phyloP scores from a whole-genome alignment of 2,329 filamentous ascomycete genomes.

The Polytolypa hystricis region DNA sequence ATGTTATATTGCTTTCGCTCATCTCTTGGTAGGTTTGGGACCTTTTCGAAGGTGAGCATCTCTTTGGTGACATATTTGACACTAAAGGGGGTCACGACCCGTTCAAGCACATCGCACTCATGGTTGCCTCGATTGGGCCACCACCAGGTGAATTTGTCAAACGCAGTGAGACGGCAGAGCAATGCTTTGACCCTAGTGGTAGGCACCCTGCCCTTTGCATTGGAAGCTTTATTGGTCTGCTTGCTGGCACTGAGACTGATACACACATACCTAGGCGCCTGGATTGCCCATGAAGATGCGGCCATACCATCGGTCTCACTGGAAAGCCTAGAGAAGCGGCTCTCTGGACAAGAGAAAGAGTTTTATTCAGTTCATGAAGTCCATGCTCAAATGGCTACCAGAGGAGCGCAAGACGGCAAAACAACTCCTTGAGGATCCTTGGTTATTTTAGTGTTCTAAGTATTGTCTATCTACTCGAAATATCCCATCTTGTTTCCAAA shows the following conservation, averaged over 20 bases:
- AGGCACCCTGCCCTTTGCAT: slow-evolving; percentile 4
- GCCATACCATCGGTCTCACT: slow-evolving; percentile 14
- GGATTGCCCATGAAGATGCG: slow-evolving; percentile 16
- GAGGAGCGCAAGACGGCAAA: slow-evolving; percentile 27
- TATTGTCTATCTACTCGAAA: too few relatives aligned
- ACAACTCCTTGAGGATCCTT: slow-evolving; percentile 29
- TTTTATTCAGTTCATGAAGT: slow-evolving; percentile 26
- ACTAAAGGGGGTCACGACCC: slow-evolving; percentile 15
- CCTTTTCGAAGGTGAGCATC: slow-evolving; percentile 10
- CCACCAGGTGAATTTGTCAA: slow-evolving; percentile 17
- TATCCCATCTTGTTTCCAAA: too few relatives aligned
- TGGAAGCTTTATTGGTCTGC: slow-evolving; percentile 2
- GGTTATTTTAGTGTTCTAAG: too few relatives aligned
- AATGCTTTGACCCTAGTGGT: slow-evolving; percentile 19
- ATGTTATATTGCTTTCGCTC: too few relatives aligned
- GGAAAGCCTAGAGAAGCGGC: slow-evolving; percentile 13
- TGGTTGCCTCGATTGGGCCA: slow-evolving; percentile 19
- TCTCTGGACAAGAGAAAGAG: slow-evolving; percentile 20
- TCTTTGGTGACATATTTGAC: slow-evolving; percentile 15
- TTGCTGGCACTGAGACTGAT: slow-evolving; percentile 6
- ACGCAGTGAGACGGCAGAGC: slow-evolving; percentile 19
- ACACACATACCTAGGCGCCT: slow-evolving; percentile 12
- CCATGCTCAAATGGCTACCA: slow-evolving; percentile 30
- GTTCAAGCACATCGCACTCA: slow-evolving; percentile 18
- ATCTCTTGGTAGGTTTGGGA: slow-evolving; percentile 10